Evolutionary conservation across 2,329 filamentous ascomycete genomes (phyloP), one percentile per base, ranked within the genome.

Genomic region (Botryotinia globosa): DNA sequence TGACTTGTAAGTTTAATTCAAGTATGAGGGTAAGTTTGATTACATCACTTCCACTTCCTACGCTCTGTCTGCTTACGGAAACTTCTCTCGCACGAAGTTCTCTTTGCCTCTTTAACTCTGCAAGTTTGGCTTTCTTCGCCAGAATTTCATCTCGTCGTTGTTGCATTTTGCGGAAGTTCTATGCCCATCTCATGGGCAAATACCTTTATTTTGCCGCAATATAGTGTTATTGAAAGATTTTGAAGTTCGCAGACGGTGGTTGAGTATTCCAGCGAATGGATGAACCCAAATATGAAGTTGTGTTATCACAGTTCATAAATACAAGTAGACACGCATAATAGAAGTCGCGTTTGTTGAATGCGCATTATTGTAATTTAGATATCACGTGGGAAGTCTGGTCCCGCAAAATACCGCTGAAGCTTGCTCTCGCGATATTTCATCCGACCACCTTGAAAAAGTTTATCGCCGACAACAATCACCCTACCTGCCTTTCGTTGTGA

Each of bases 71-170:
- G 77, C 86, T 89, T 75, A 87, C 88, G 74, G 87, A 89, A 78
- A 92, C 90, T 81, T 97, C 93, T 81, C 88, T 92, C 76, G 93
- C 89, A 74, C 94, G 89, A 78, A 95, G 85, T 82, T 97, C 94
- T 78, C 96, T 89, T 84, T 98, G 94, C 75, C 93, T 90, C 85
- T 97, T 98, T 77, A 99, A 88, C 87, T 98, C 96, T 67, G 93
- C 94, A 79, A 99, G 93, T 86, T 96, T 98, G 75, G 94, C 95
- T 86, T 93, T 95, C 85, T 99, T 99, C 78, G 94, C 94, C 79
- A 96, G 86, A 78, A 99, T 97, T 86, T 99, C 96, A 86, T 97
- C 94, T 85, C 94, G 92, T 79, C 94, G 92, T 87, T 94, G 85
- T 82, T 90, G 89, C 86, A 77, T 80, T 59, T 54, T 72, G 58